These are phyloP conservation scores for Crithidia mellificae DNA, from an alignment of 208 protist species.

Conservation along the genomic window DNA sequence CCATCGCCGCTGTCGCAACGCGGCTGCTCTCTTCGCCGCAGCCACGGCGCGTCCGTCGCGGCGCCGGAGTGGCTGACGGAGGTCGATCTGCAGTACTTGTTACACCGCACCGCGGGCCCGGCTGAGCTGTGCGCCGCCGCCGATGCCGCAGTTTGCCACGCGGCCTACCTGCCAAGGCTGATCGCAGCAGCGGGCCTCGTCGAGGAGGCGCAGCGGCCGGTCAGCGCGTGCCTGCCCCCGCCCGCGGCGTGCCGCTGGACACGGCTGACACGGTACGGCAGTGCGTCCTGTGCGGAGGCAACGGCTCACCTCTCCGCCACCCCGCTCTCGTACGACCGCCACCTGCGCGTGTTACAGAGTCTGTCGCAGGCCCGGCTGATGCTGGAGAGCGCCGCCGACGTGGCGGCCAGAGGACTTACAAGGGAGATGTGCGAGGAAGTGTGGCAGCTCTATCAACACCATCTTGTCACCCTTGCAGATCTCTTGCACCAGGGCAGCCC, in stretches of 20 bases:
- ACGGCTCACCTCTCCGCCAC: not conserved
- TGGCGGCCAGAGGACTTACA: conserved; percentile 29
- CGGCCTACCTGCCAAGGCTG: conserved; percentile 17
- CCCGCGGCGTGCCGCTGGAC: conserved; percentile 24
- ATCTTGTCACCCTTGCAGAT: conserved; percentile 46
- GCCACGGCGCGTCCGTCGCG: not conserved
- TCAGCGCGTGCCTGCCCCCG: conserved; percentile 11
- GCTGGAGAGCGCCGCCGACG: conserved; percentile 26
- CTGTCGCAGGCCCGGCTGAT: conserved; percentile 63
- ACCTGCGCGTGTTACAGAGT: conserved; percentile 43
- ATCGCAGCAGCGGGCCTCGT: conserved; percentile 17
- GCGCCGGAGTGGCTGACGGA: conserved; percentile 4
- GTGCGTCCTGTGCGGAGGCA: too few relatives aligned
- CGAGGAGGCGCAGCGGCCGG: conserved; percentile 16
- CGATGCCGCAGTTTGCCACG: conserved; percentile 21
- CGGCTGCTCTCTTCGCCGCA: conserved; percentile 1
- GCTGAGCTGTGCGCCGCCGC: conserved; percentile 4
- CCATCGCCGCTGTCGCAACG: conserved; percentile 5
- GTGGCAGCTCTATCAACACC: conserved; percentile 54
- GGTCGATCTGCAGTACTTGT: conserved; percentile 23
- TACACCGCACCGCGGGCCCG: conserved; percentile 18
- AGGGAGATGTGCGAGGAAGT: conserved; percentile 51
- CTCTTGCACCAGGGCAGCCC: conserved; percentile 21
- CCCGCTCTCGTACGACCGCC: conserved; percentile 21
- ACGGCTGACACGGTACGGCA: not conserved